Base-by-base conservation (phyloP, 495 filamentous ascomycete species). In the Saxophila tyrrhenica region DNA sequence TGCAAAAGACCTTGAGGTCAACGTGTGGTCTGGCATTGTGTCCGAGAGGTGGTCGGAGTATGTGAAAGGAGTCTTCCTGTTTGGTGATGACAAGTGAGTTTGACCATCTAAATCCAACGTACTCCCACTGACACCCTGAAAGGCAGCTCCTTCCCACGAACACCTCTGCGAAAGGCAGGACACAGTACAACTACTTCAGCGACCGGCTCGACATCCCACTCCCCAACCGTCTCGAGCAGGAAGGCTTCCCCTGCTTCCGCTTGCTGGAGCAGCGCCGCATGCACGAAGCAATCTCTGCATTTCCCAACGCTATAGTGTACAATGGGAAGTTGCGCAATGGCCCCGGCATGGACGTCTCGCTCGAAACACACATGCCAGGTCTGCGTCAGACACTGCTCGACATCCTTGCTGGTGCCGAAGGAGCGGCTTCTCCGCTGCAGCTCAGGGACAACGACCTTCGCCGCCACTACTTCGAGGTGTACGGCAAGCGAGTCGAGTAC, bases 251-350 rank as follows among this genome's bases (percentile, higher is more conserved):
- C 1, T 39, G 35, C 38, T 25, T 20, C 21, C 20, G 23, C 20
- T 25, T 55, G 13, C 45, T 49, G 7, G 53, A 55, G 46, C 53
- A 55, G 35, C 44, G 46, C 21, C 53, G 53, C 13, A 55, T 55
- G 53, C 29, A 49, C 22, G 3, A 19, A 16, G 13, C 19, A 2
- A 42, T 55, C 23, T 32, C 52, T 5, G n/a, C 20, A 1, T 54
- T 54, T 44, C 52, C 52, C 23, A 54, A 54, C 25, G 15, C 19
- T 20, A 39, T 25, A 15, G 32, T 54, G 22, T 54, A 54, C 52
- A 24, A 48, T 10, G 43, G 43, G 3, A 46, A 47, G 52, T 25
- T 54, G 10, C 41, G 52, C 9, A 23, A 54, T 25, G 52, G 52
- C 2, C 39, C 42, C 3, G 43, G 29, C 17, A 39, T 42, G 20